Evolutionary conservation across 2,329 filamentous ascomycete species (phyloP), one percentile per base, ranked within the genome.

Genomic region (Colletotrichum kahawae): DNA sequence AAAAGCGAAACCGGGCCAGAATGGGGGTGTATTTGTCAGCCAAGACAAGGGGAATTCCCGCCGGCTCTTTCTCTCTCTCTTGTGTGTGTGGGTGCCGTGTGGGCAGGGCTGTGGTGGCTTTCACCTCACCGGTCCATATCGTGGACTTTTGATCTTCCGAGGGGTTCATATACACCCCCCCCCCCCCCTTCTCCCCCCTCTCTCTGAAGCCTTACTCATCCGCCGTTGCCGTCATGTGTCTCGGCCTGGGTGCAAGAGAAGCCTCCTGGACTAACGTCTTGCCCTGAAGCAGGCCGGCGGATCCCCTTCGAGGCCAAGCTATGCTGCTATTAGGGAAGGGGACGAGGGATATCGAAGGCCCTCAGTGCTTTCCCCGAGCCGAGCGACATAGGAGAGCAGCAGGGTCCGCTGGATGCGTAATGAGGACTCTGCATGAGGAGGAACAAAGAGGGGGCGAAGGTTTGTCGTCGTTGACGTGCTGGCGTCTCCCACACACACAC

Each of bases 391-490:
- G 60, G 67, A 70, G 33, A 33, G 27, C 33, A 43, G 1, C n/a
- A 21, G 31, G 16, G 21, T 18, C 71, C 59, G 43, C 43, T 60
- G 51, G 56, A 59, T 71, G 54, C 33, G 62, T 67, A 34, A 56
- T 60, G 54, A 34, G 33, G 54, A 33, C 68, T 43, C 62, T 66
- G 38, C 38, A 38, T 59, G 67, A 74, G 29, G 51, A 57, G 34
- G 29, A 34, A 54, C 36, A 51, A 21, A 51, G 29, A 56, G 64
- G 24, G 57, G 16, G 31, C 14, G n/a, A 29, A 38, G 63, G 51
- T n/a, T 27, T 16, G 51, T 66, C 29, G 68, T 59, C 56, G 68
- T 71, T 75, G 72, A 75, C 72, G 68, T 75, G 68, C 68, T 71
- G 43, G 24, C 54, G 21, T 70, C 54, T 57, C 16, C 51, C 36